These are phyloP conservation scores for Claviceps sp. DNA, from an alignment of 2,329 filamentous ascomycete genomes.

Conservation along the genomic window DNA sequence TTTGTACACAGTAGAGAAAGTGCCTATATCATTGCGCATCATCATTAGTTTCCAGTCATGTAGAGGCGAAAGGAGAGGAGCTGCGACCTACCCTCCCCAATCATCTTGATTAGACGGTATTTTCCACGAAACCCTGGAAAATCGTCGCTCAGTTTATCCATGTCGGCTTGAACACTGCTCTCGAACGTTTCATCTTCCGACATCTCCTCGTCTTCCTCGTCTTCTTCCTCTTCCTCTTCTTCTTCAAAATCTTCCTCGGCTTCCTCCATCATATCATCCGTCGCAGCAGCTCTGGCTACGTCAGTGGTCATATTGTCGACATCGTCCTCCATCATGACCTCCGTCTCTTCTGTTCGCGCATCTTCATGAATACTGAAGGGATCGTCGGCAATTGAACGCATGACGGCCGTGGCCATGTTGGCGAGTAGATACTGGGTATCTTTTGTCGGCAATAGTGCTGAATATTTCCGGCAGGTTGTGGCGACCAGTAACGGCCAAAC, in stretches of 20 bases:
- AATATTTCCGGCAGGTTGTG: neutral
- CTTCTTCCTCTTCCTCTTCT: slow-evolving; percentile 18
- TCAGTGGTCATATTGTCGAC: slow-evolving; percentile 17
- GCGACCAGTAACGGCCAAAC: too few relatives aligned
- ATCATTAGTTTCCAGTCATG: neutral
- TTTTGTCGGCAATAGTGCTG: neutral
- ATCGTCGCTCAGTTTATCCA: slow-evolving; percentile 66
- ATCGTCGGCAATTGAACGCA: slow-evolving; percentile 15
- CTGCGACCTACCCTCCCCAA: slow-evolving; percentile 65
- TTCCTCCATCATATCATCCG: slow-evolving; percentile 14
- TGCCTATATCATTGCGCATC: slow-evolving; percentile 45
- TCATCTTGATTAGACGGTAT: slow-evolving; percentile 88
- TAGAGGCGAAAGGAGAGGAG: neutral
- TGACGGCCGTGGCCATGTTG: slow-evolving; percentile 4
- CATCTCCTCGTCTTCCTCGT: slow-evolving; percentile 26
- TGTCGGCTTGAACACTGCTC: slow-evolving; percentile 64
- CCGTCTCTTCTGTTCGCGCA: slow-evolving; percentile 34
- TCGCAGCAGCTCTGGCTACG: slow-evolving; percentile 10
- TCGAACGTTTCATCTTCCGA: slow-evolving; percentile 54
- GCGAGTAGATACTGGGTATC: neutral
- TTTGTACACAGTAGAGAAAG: slow-evolving; percentile 98
- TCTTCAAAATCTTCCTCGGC: slow-evolving; percentile 18
- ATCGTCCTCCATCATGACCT: slow-evolving; percentile 33
- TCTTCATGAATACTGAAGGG: slow-evolving; percentile 38
- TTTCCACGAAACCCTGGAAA: slow-evolving; percentile 75